Evolutionary conservation across 2,329 filamentous ascomycete genomes (phyloP).

Genomic region (Fusarium staphyleae): DNA sequence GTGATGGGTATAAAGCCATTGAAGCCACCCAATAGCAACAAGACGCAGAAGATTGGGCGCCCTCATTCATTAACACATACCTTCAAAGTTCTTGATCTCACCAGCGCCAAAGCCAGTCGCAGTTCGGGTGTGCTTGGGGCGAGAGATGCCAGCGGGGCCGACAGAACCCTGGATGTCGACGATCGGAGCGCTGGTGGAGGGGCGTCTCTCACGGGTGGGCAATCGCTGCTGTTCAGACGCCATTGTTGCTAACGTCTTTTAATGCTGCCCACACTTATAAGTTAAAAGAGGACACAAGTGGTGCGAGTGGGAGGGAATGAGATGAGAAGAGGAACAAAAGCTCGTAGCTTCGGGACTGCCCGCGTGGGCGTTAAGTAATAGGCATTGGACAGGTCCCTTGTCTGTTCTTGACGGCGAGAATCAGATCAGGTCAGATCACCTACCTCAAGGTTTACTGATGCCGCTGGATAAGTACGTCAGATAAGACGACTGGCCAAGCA

Average conservation of each 20-base stretch:
- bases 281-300: slow-evolving; percentile 12
- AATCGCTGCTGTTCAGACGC: slow-evolving; percentile 49
- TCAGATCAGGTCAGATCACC: slow-evolving; percentile 43
- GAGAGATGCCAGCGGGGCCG: slow-evolving; percentile 80
- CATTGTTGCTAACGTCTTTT: slow-evolving; percentile 39
- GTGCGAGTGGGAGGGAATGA: slow-evolving; percentile 4
- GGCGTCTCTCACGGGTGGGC: slow-evolving; percentile 75
- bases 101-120: slow-evolving; percentile 88
- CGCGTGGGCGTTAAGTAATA: slow-evolving; percentile 33
- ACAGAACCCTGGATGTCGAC: slow-evolving; percentile 86
- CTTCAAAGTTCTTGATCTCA: slow-evolving; percentile 94
- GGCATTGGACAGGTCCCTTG: slow-evolving; percentile 17
- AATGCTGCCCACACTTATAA: slow-evolving; percentile 19
- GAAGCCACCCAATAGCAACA: neutral
- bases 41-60: no score
- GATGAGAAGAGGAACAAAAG: slow-evolving; percentile 18
- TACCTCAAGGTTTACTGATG: slow-evolving; percentile 37
- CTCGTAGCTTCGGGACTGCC: slow-evolving; percentile 6
- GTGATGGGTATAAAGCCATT: neutral
- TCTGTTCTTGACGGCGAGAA: slow-evolving; percentile 30
- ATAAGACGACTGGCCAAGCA: slow-evolving; percentile 38
- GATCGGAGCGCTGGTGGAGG: slow-evolving; percentile 82
- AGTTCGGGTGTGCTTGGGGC: slow-evolving; percentile 97
- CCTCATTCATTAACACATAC: slow-evolving; percentile 52
- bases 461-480: slow-evolving; percentile 38